phyloP scores from a whole-genome alignment of 805 yeast species.

The Maudiozyma barnettii region DNA sequence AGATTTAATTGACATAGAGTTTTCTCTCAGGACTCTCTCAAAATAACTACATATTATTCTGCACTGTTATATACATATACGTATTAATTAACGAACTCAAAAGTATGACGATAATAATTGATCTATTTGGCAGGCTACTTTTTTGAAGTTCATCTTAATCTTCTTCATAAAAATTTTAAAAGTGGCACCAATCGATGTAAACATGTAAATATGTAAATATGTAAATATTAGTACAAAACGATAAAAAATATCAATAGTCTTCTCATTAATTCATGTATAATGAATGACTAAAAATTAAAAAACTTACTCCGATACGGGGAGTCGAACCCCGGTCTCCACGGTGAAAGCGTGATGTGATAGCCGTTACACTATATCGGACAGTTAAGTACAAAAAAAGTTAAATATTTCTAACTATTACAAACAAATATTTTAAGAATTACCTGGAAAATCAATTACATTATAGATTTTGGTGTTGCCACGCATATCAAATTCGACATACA shows the following conservation, averaged over 20 bases:
- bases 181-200: background rate
- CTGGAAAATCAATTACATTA: too few species aligned
- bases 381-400: background rate
- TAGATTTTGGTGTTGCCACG: too few species aligned
- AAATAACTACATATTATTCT: background rate
- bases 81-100: background rate
- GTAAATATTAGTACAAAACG: background rate
- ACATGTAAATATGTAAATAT: background rate
- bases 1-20: constrained; percentile 52
- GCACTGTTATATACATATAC: background rate
- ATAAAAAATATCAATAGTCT: background rate
- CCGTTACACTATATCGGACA: constrained; percentile 7
- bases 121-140: too few species aligned
- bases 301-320: constrained; percentile 6
- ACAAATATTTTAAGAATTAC: too few species aligned
- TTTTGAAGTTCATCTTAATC: background rate
- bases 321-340: constrained; percentile 9
- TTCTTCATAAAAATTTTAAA: background rate
- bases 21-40: constrained; percentile 25
- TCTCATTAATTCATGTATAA: too few species aligned
- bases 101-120: background rate
- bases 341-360: constrained; percentile 8
- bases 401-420: too few species aligned
- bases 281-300: background rate
- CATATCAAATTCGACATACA: too few species aligned